Evolutionary conservation across 148 eudicot species (phyloP).

Genomic region (Rhododendron henanense): DNA sequence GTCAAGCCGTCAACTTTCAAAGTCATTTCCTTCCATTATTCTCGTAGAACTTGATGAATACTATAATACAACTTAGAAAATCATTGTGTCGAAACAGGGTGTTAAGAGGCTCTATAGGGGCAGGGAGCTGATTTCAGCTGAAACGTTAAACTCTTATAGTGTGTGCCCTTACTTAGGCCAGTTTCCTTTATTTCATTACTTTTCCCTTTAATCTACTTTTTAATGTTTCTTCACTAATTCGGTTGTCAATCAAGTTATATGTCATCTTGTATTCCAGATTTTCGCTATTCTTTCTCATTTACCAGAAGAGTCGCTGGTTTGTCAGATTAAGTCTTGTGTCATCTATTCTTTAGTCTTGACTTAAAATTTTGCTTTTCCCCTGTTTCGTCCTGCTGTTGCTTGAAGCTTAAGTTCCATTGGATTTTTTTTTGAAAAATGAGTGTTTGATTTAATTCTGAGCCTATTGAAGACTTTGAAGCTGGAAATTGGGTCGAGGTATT

Average conservation of each 20-base stretch:
- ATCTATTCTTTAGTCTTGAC: too few species aligned
- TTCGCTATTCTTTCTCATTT: too few species aligned
- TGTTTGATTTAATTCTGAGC: too few species aligned
- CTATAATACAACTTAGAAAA: constrained; percentile 46
- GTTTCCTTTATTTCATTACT: constrained; percentile 40
- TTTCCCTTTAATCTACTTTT: constrained; percentile 39
- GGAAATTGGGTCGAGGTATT: too few species aligned
- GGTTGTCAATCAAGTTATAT: constrained; percentile 11
- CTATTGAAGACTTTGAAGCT: too few species aligned
- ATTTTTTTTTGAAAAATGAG: too few species aligned
- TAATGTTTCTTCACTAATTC: constrained; percentile 27
- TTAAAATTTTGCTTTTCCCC: too few species aligned
- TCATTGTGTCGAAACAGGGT: constrained; percentile 90
- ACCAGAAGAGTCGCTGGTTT: too few species aligned
- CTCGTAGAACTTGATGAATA: constrained; percentile 20
- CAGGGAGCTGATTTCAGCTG: constrained; percentile 80
- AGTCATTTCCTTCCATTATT: constrained; percentile 47
- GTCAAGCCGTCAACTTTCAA: constrained; percentile 22
- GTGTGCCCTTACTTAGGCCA: constrained; percentile 75
- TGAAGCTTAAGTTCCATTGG: too few species aligned
- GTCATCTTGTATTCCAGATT: not conserved
- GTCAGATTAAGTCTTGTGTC: too few species aligned
- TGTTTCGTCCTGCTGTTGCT: too few species aligned
- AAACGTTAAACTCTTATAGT: constrained; percentile 63
- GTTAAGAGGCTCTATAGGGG: constrained; percentile 78